Evolutionary conservation across 768 basidiomycete species (phyloP), one percentile per base, ranked within the genome.

Genomic region (Tricholoma furcatifolium): DNA sequence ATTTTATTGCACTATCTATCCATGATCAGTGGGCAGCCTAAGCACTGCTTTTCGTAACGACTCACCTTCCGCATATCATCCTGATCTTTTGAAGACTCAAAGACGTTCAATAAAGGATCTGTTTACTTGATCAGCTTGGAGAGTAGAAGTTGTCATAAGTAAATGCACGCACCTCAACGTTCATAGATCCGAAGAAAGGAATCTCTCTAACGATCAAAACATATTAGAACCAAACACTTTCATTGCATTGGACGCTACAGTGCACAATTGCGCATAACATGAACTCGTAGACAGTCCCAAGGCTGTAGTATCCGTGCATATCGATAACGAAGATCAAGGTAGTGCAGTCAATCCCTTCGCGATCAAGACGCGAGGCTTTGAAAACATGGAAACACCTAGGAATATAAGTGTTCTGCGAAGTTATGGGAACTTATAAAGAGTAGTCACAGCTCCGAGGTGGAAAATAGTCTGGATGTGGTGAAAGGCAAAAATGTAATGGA

Each of bases 91-190:
- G 43, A 30, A 24, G 45, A 24, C n/a, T 21, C 30, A 38, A 10
- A 24, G 31, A 10, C 23, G 27, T 27, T 27, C 7, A 27, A 27
- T 27, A 27, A 27, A 7, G 27, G 27, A 27, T 27, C 27, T 27
- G 27, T 27, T 27, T 27, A 27, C 27, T 27, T 27, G 27, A 27
- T 27, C 3, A 27, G 27, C 27, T 27, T 27, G 27, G 27, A 21
- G 27, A 42, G 17, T 38, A 5, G 6, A 43, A 38, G n/a, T 36
- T 17, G 9, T 6, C 8, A 34, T 31, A n/a, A 10, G n/a, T n/a
- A n/a, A n/a, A n/a, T 48, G 5, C 31, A 52, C 54, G 43, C 38
- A 58, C 57, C 57, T 58, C 15, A 48, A 30, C 15, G n/a, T 46
- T 47, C 10, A 44, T 12, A 21, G 52, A 21, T 27, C 24, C 17